These are phyloP conservation scores for Nicotiana noctiflora DNA, from an alignment of 257 asterid species.

Conservation along the genomic window DNA sequence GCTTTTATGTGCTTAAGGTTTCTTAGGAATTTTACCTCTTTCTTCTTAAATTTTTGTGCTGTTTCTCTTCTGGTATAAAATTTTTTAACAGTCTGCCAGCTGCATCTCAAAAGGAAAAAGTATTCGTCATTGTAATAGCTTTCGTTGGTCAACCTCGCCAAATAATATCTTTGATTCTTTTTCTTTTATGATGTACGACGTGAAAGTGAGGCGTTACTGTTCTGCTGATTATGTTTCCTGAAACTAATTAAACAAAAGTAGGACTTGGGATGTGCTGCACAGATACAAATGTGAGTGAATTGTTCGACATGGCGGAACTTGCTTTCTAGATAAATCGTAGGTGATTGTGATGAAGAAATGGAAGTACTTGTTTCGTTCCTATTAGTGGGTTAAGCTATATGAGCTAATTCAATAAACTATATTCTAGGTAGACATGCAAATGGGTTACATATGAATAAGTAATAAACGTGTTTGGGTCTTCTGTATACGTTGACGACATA, in stretches of 20 bases:
- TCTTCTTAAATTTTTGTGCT: too few species aligned
- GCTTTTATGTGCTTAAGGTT: neutral
- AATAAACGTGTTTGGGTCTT: neutral
- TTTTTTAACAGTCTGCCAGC: neutral
- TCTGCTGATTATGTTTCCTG: neutral
- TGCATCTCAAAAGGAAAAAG: too few species aligned
- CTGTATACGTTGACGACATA: neutral
- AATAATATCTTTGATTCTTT: neutral
- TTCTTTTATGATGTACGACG: neutral
- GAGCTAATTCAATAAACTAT: neutral
- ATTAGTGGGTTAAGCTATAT: neutral
- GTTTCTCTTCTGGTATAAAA: neutral
- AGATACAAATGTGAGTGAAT: neutral
- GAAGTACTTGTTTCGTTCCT: neutral
- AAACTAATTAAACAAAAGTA: neutral
- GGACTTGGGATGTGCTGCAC: neutral
- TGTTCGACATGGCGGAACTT: neutral
- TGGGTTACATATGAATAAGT: neutral
- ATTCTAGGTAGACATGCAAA: neutral
- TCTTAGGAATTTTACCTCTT: neutral
- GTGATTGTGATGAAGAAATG: neutral
- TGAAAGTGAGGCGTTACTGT: neutral
- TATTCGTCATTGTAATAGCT: neutral
- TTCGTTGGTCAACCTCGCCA: neutral
- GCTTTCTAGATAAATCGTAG: neutral